phyloP scores from a whole-genome alignment of 495 filamentous ascomycete species.

The Aspergillus avenaceus region DNA sequence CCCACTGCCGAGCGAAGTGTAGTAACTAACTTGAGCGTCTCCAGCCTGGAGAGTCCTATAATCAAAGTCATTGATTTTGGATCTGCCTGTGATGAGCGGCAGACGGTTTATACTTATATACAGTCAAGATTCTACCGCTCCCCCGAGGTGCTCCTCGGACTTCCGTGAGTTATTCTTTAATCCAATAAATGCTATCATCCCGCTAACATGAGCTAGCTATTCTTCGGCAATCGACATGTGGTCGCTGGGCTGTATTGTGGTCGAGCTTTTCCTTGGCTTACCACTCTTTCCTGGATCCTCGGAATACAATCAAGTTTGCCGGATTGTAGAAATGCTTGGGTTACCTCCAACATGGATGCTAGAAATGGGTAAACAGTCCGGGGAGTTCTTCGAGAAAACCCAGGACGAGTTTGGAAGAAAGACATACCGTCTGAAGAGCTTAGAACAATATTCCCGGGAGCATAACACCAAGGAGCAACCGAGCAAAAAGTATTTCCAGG shows the following conservation, averaged over 20 bases:
- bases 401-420: slow-evolving; percentile 89
- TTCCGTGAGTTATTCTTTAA: slow-evolving; percentile 51
- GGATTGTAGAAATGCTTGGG: slow-evolving; percentile 98
- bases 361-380: slow-evolving; percentile 96
- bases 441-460: slow-evolving; percentile 96
- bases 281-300: slow-evolving; percentile 97
- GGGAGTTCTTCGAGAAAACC: slow-evolving; percentile 95
- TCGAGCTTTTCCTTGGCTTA: slow-evolving; percentile 93
- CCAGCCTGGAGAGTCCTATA: slow-evolving; percentile 90
- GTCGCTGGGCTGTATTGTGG: slow-evolving; percentile 98
- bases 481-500: slow-evolving; percentile 98
- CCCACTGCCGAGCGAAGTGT: too few relatives aligned
- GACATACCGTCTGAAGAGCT: slow-evolving; percentile 87
- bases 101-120: slow-evolving; percentile 99
- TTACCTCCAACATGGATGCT: slow-evolving; percentile 98
- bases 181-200: background rate
- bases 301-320: slow-evolving; percentile 96
- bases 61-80: slow-evolving; percentile 99
- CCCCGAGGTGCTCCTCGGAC: slow-evolving; percentile 87
- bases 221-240: slow-evolving; percentile 99
- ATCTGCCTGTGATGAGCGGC: slow-evolving; percentile 95
- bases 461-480: slow-evolving; percentile 96
- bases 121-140: slow-evolving; percentile 98
- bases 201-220: slow-evolving; percentile 51
- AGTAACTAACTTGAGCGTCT: slow-evolving; percentile 5